Conservation (phyloP, 768 basidiomycete species). For the Suillus spraguei region DNA sequence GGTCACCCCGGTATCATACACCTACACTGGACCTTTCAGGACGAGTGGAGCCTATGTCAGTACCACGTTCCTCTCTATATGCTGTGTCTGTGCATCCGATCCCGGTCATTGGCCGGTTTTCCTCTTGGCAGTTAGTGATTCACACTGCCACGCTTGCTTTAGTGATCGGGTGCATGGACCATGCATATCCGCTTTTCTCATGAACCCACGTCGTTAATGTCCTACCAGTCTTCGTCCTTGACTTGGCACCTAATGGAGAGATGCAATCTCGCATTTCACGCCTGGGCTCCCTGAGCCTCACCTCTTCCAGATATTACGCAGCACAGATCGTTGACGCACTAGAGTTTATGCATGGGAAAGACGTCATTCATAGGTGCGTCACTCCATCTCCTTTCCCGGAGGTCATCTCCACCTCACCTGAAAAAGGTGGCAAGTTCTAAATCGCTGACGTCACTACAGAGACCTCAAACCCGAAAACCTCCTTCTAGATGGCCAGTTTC, state of each 20-base stretch:
- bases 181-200: background rate
- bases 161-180: background rate
- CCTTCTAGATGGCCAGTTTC: constrained; percentile 81
- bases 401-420: background rate
- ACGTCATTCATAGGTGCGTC: constrained; percentile 81
- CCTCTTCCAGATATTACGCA: constrained; percentile 80
- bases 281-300: constrained; percentile 83
- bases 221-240: constrained; percentile 71
- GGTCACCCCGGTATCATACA: constrained; percentile 83
- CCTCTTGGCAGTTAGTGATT: background rate
- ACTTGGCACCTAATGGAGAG: constrained; percentile 77
- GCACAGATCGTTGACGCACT: constrained; percentile 91
- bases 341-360: constrained; percentile 87
- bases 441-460: constrained; percentile 32
- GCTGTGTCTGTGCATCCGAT: background rate
- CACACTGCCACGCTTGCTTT: background rate
- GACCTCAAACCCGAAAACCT: constrained; percentile 90
- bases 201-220: constrained; percentile 14
- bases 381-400: constrained; percentile 12
- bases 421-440: background rate
- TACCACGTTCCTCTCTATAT: background rate
- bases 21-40: constrained; percentile 85
- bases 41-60: constrained; percentile 74
- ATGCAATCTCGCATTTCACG: constrained; percentile 71
- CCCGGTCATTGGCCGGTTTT: constrained; percentile 4